Percentiles rank a stretch among this genome's conserved stretches.
These are phyloP conservation scores for Acacia pycnantha DNA, from an alignment of 331 rosid species.

Conservation along the genomic window DNA sequence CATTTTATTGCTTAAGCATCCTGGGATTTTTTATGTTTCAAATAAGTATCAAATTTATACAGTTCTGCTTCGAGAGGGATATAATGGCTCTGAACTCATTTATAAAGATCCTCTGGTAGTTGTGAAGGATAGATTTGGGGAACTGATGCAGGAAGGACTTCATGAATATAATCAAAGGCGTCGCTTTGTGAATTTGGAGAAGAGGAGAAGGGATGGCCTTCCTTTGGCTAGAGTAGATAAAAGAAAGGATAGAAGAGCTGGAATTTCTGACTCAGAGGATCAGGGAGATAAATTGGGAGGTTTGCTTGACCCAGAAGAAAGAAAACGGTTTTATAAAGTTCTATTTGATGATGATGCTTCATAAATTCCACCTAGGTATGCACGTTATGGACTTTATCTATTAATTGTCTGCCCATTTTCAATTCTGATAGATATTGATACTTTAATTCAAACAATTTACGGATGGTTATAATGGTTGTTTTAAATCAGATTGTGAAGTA, in stretches of 20 bases:
- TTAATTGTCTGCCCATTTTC: background rate
- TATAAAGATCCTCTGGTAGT: slow-evolving; percentile 76
- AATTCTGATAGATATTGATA: background rate
- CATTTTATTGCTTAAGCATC: slow-evolving; percentile 72
- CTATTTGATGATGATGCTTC: slow-evolving; percentile 71
- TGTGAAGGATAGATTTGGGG: slow-evolving; percentile 82
- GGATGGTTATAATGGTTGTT: background rate
- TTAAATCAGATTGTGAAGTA: background rate
- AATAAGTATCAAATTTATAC: slow-evolving; percentile 77
- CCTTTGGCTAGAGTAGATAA: slow-evolving; percentile 48
- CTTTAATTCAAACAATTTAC: background rate
- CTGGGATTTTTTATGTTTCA: slow-evolving; percentile 76
- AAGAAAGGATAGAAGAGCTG: slow-evolving; percentile 29
- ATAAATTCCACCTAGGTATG: slow-evolving; percentile 20
- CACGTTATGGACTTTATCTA: background rate
- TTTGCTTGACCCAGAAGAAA: slow-evolving; percentile 83
- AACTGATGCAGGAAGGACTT: slow-evolving; percentile 89
- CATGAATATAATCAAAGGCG: slow-evolving; percentile 80
- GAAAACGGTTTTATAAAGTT: slow-evolving; percentile 78
- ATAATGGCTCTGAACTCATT: slow-evolving; percentile 60
- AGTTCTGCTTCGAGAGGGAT: slow-evolving; percentile 76
- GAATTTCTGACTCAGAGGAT: slow-evolving; percentile 37
- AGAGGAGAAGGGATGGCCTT: slow-evolving; percentile 56
- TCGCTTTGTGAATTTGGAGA: slow-evolving; percentile 48
- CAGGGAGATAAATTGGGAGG: slow-evolving; percentile 50